These are phyloP conservation scores for Pistacia integerrima DNA, from an alignment of 345 rosid species.

Conservation along the genomic window DNA sequence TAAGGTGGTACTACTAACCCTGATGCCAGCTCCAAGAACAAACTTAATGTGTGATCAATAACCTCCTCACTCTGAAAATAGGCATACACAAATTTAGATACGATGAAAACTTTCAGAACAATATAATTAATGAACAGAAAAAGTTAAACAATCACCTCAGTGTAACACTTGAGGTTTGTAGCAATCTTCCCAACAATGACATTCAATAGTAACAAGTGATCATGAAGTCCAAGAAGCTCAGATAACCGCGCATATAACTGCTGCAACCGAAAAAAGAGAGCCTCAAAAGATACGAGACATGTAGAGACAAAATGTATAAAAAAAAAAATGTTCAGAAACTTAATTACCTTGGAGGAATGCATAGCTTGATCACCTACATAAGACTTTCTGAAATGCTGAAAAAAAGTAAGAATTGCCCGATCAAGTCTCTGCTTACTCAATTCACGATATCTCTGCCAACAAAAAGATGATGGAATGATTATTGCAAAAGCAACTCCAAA, in stretches of 20 bases:
- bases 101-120: slow-evolving; percentile 16
- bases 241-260: slow-evolving; percentile 91
- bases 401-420: slow-evolving; percentile 95
- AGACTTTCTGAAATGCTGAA: slow-evolving; percentile 97
- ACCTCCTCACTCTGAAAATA: slow-evolving; percentile 84
- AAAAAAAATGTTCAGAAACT: slow-evolving; percentile 5
- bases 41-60: slow-evolving; percentile 89
- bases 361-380: slow-evolving; percentile 99
- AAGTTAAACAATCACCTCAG: slow-evolving; percentile 55
- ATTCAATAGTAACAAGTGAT: slow-evolving; percentile 84
- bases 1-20: slow-evolving; percentile 61
- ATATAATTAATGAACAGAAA: slow-evolving; percentile 10
- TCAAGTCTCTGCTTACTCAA: slow-evolving; percentile 96
- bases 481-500: not conserved
- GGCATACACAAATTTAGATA: slow-evolving; percentile 16
- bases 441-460: slow-evolving; percentile 83
- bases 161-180: slow-evolving; percentile 90
- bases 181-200: slow-evolving; percentile 95
- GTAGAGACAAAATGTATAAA: not conserved
- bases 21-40: slow-evolving; percentile 92
- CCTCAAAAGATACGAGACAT: slow-evolving; percentile 30
- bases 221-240: slow-evolving; percentile 92
- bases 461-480: slow-evolving; percentile 9
- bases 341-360: slow-evolving; percentile 93
- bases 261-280: slow-evolving; percentile 59